These are phyloP conservation scores for Endothia cerciana DNA, from an alignment of 2,329 filamentous ascomycete genomes.

Conservation along the genomic window DNA sequence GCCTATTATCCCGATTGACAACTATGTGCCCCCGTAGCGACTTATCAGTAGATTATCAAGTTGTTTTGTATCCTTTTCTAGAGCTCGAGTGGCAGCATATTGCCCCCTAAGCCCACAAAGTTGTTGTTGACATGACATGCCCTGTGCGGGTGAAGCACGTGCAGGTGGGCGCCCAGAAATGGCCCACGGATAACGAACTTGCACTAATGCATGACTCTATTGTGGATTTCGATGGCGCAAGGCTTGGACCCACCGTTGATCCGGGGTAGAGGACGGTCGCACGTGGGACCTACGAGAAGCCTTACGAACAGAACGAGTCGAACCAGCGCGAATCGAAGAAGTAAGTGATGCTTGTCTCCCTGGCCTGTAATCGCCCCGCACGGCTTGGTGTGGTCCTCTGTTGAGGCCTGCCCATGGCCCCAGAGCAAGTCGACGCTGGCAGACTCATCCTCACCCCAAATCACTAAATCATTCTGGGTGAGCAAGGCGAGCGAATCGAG, in stretches of 20 bases:
- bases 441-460: slow-evolving; percentile 13
- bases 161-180: background rate
- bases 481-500: slow-evolving; percentile 11
- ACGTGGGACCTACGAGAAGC: background rate
- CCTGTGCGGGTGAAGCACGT: background rate
- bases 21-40: too few species aligned
- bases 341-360: background rate
- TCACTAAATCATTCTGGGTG: slow-evolving; percentile 15
- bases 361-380: background rate
- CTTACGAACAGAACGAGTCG: too few species aligned
- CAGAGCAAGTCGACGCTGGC: background rate
- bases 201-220: slow-evolving; percentile 28
- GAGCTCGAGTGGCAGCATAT: too few species aligned
- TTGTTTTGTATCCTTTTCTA: too few species aligned
- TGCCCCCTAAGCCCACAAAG: too few species aligned
- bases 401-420: background rate
- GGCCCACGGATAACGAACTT: background rate
- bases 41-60: too few species aligned
- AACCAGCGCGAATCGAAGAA: background rate
- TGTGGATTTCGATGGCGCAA: slow-evolving; percentile 25
- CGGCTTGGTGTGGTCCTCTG: background rate
- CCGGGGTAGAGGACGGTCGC: slow-evolving; percentile 21
- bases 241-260: slow-evolving; percentile 15
- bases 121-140: too few species aligned
- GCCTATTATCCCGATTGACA: too few species aligned